Percentiles rank a stretch among this genome's conserved stretches.
These are phyloP conservation scores for Vachellia pachyceras DNA, from an alignment of 306 rosid genomes.

Conservation along the genomic window DNA sequence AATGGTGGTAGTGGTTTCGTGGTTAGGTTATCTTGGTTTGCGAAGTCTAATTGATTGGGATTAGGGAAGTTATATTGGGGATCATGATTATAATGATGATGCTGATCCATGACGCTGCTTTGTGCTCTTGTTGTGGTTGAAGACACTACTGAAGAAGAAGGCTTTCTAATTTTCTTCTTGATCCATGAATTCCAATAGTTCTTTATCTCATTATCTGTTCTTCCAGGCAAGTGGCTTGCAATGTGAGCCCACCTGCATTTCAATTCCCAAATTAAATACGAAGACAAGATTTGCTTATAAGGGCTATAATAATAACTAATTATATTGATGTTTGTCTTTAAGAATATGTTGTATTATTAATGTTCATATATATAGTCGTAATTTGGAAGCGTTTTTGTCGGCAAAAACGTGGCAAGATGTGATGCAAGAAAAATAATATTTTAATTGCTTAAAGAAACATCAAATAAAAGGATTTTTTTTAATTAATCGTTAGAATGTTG, in stretches of 20 bases:
- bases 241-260: slow-evolving; percentile 95
- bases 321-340: no score
- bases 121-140: slow-evolving; percentile 29
- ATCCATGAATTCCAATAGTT: slow-evolving; percentile 99
- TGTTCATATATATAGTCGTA: not conserved
- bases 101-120: slow-evolving; percentile 1
- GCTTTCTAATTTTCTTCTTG: slow-evolving; percentile 85
- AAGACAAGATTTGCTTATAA: not conserved
- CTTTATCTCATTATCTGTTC: slow-evolving; percentile 97
- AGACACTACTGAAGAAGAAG: slow-evolving; percentile 53
- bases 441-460: slow-evolving; percentile 40
- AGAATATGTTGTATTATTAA: not conserved
- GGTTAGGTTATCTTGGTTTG: slow-evolving; percentile 53
- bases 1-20: slow-evolving; percentile 43
- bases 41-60: slow-evolving; percentile 61
- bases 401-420: slow-evolving; percentile 38
- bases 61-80: slow-evolving; percentile 52
- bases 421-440: slow-evolving; percentile 32
- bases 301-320: no score
- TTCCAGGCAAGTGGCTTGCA: slow-evolving; percentile 95
- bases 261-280: not conserved
- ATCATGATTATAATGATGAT: slow-evolving; percentile 29
- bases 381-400: slow-evolving; percentile 43
- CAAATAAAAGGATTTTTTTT: slow-evolving; percentile 5
- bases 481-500: not conserved